phyloP scores from a whole-genome alignment of 352 stramenopile genomes.

The Pythium vanterpoolii region DNA sequence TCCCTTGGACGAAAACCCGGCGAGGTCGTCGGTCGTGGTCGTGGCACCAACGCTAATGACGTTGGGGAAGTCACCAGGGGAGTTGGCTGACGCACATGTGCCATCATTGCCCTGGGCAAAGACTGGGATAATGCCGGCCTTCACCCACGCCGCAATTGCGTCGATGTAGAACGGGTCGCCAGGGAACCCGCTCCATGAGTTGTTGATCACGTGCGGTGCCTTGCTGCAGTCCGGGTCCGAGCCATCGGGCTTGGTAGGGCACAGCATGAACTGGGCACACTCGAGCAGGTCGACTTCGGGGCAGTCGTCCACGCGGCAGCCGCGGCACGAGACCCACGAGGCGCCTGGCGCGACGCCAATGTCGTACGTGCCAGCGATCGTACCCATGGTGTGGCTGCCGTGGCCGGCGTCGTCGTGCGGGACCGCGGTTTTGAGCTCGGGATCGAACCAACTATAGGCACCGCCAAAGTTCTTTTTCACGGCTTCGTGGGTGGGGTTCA shows the following conservation, averaged over 20 bases:
- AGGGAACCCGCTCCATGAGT: constrained; percentile 13
- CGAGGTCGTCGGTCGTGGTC: constrained; percentile 13
- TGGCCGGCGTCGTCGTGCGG: constrained; percentile 18
- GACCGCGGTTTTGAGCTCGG: constrained; percentile 6
- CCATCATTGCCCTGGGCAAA: constrained; percentile 21
- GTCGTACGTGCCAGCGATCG: constrained; percentile 2
- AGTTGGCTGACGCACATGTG: constrained; percentile 6
- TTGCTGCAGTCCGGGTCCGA: constrained; percentile 21
- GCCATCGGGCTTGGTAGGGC: constrained; percentile 22
- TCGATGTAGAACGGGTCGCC: constrained; percentile 10
- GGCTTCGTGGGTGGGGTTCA: constrained; percentile 24
- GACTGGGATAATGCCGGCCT: constrained; percentile 22
- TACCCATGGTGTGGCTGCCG: constrained; percentile 11
- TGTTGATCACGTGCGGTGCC: constrained; percentile 19
- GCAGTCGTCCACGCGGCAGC: constrained; percentile 17
- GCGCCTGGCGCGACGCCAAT: constrained; percentile 5
- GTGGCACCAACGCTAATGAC: constrained; percentile 8
- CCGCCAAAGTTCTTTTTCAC: constrained; percentile 26
- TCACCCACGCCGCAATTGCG: constrained; percentile 16
- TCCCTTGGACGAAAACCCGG: constrained; percentile 26
- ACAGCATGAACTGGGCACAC: constrained; percentile 30
- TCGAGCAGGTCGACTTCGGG: constrained; percentile 15
- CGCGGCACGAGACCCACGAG: constrained; percentile 20
- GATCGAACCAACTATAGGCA: constrained; percentile 28
- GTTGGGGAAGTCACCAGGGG: constrained; percentile 15